Conservation (phyloP, 179 eudicot genomes). For the Vitellaria paradoxa region DNA sequence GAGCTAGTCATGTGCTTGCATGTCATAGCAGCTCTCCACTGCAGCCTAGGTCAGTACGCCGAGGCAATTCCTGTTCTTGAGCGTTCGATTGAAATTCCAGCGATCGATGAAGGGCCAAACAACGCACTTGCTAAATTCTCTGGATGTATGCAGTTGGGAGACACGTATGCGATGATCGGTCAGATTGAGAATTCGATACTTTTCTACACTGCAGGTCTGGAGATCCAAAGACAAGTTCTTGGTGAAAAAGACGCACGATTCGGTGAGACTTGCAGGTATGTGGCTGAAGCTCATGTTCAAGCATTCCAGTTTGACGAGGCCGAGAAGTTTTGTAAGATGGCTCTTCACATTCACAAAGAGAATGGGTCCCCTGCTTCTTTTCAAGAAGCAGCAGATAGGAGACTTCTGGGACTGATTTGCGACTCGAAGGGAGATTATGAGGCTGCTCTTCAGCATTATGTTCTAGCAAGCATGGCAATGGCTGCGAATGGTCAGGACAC, state of each 20-base stretch:
- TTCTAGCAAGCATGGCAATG: conserved; percentile 63
- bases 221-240: conserved; percentile 61
- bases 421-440: conserved; percentile 78
- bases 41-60: conserved; percentile 41
- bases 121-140: conserved; percentile 88
- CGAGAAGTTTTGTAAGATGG: conserved; percentile 66
- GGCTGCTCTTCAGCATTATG: conserved; percentile 75
- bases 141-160: conserved; percentile 92
- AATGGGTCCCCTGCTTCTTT: conserved; percentile 44
- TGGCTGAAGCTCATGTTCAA: conserved; percentile 91
- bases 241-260: conserved; percentile 68
- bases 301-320: conserved; percentile 86
- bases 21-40: conserved; percentile 59
- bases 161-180: conserved; percentile 72
- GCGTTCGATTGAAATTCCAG: conserved; percentile 61
- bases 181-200: conserved; percentile 59
- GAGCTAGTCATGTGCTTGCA: conserved; percentile 85
- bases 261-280: conserved; percentile 81
- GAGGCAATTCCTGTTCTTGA: conserved; percentile 78
- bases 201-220: conserved; percentile 56
- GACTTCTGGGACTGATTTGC: conserved; percentile 79
- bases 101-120: conserved; percentile 46
- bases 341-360: conserved; percentile 59
- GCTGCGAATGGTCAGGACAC: conserved; percentile 50
- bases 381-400: conserved; percentile 76